phyloP scores from a whole-genome alignment of 441 rosid genomes.

The Pelargonium myrrhifolium region DNA sequence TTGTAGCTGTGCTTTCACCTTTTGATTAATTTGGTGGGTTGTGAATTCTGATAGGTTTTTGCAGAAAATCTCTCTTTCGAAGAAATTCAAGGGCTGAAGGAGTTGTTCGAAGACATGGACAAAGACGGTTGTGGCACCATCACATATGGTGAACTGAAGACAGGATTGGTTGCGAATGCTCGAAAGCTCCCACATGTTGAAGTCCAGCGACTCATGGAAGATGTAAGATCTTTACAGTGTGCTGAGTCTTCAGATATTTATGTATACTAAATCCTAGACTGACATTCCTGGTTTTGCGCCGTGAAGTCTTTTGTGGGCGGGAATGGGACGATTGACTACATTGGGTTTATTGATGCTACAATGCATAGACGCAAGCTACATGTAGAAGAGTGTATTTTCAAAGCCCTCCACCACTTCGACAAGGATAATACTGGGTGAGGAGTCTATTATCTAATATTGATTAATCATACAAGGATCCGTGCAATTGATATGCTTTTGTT shows the following conservation, averaged over 20 bases:
- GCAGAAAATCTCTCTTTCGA: neutral
- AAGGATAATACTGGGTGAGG: neutral
- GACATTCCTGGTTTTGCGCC: neutral
- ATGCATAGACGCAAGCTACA: neutral
- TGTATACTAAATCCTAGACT: neutral
- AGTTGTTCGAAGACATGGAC: neutral
- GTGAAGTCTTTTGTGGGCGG: neutral
- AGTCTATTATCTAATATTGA: too few species aligned
- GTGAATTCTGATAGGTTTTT: neutral
- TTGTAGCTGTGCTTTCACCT: too few species aligned
- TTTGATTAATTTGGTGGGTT: too few species aligned
- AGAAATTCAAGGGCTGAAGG: neutral
- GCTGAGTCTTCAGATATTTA: neutral
- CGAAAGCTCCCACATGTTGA: neutral
- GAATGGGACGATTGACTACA: neutral
- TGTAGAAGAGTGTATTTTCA: neutral
- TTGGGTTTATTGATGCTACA: neutral
- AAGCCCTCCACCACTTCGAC: neutral
- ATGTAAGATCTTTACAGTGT: neutral
- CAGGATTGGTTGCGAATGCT: neutral
- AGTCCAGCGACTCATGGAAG: neutral
- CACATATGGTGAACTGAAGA: neutral
- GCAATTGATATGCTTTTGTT: neutral
- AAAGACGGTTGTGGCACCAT: neutral
- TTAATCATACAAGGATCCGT: neutral